phyloP scores from a whole-genome alignment of 1,139 yeast genomes.

The Magnusiomyces ingens region DNA sequence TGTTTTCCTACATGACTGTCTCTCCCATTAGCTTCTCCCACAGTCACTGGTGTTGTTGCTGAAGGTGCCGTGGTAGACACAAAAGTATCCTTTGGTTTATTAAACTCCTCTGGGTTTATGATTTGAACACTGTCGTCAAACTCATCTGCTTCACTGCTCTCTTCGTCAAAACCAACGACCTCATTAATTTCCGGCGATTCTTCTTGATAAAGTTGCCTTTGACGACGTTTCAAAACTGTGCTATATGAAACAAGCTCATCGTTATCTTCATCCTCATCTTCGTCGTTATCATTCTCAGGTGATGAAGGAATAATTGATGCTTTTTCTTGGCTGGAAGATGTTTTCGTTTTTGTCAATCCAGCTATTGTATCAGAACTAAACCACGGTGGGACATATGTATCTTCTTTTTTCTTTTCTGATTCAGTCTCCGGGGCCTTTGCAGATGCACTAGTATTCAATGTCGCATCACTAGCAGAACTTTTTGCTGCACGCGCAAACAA shows the following conservation, averaged over 20 bases:
- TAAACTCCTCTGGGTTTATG: slow-evolving; percentile 15
- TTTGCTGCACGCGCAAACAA: too few relatives aligned
- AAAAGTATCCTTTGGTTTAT: neutral
- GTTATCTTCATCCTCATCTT: slow-evolving; percentile 5
- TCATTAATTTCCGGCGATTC: too few relatives aligned
- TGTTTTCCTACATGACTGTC: too few relatives aligned
- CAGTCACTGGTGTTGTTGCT: neutral
- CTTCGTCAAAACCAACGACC: slow-evolving; percentile 15
- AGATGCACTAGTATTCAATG: too few relatives aligned
- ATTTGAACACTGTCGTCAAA: slow-evolving; percentile 14
- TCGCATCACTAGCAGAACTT: too few relatives aligned
- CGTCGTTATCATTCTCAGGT: neutral
- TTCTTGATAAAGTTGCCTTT: too few relatives aligned
- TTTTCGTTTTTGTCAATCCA: neutral
- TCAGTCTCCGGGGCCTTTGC: too few relatives aligned
- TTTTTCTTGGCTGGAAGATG: neutral
- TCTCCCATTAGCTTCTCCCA: too few relatives aligned
- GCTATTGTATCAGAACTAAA: neutral
- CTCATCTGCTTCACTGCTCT: slow-evolving; percentile 10
- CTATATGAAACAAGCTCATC: neutral
- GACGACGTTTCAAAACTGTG: neutral
- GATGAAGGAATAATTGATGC: neutral
- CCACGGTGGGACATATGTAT: neutral
- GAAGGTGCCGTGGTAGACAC: slow-evolving; percentile 2
- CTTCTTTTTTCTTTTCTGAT: neutral